These are phyloP conservation scores for Collybia sordida DNA, from an alignment of 768 basidiomycete species.

Conservation along the genomic window DNA sequence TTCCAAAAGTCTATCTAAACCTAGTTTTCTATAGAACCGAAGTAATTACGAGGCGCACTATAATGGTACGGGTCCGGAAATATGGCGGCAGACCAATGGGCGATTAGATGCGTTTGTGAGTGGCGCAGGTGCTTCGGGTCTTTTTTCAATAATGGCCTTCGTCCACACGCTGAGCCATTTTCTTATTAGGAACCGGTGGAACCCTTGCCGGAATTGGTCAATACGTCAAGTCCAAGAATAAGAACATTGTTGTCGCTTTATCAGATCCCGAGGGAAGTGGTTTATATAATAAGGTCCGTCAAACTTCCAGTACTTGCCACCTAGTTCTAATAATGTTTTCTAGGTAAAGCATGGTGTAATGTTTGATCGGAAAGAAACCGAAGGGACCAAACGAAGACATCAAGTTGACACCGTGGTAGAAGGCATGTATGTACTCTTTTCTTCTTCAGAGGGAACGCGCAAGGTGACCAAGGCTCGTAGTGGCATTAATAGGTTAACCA, in stretches of 20 bases:
- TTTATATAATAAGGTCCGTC: conserved; percentile 82
- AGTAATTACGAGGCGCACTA: conserved; percentile 92
- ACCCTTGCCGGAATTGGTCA: conserved; percentile 85
- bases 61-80: conserved; percentile 89
- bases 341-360: conserved; percentile 91
- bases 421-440: conserved; percentile 58
- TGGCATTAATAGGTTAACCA: conserved; percentile 90
- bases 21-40: conserved; percentile 54
- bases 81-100: conserved; percentile 91
- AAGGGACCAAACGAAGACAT: conserved; percentile 90
- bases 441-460: conserved; percentile 2
- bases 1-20: not conserved
- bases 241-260: conserved; percentile 67
- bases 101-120: conserved; percentile 81
- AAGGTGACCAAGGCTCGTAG: conserved; percentile 34
- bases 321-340: not conserved
- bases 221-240: conserved; percentile 76
- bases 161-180: not conserved
- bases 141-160: not conserved
- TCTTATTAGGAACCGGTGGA: conserved; percentile 83
- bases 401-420: conserved; percentile 98
- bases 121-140: conserved; percentile 66
- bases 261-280: conserved; percentile 95
- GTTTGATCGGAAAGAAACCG: conserved; percentile 90
- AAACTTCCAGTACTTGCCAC: not conserved